Base-by-base conservation (phyloP, 768 basidiomycete species). In the Amanita polypyramis region DNA sequence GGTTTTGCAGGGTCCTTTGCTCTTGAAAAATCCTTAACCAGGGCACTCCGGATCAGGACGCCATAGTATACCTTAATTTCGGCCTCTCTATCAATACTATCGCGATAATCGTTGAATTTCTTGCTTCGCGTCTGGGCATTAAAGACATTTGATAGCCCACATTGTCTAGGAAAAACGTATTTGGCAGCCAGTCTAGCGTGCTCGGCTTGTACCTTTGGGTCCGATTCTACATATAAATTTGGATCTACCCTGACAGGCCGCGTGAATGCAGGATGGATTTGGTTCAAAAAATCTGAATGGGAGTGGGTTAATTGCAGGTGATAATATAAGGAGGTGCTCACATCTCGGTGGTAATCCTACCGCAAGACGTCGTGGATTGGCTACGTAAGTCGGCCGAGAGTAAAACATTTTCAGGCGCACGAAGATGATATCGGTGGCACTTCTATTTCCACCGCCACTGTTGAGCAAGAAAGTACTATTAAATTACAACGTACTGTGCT, bases 91-190 rank as follows among this genome's bases (percentile, higher is more conserved):
- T 85, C 76, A 14, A 66, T 54, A 55, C 75, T 81, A 56, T 83
- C 72, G 2, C 70, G 69, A 50, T 73, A 67, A 23, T 63, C 61
- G 36, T 65, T 65, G 0, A 57, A 52, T 36, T 57, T 62, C 29
- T 55, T 62, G 14, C 52, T 53, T 7, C 35, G 32, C 5, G 49
- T 40, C 9, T 53, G 19, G 48, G 57, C 40, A 51, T 51, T 38
- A 56, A 92, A 93, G 2, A 81, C 72, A 54, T 68, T 85, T 4
- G 69, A 58, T 1, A 96, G 58, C 0, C 76, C 74, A 56, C 82
- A 90, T 55, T 92, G 86, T 34, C 81, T 72, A 7, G 92, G 81
- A 56, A 98, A 95, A 1, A 98, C 68, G 56, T 91, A 84, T 65
- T 92, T 93, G 29, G 84, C 72, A 1, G 91, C 63, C 52, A 80